Base-by-base conservation (phyloP, 1,284 basidiomycete species). In the Leccinum subrobustum region DNA sequence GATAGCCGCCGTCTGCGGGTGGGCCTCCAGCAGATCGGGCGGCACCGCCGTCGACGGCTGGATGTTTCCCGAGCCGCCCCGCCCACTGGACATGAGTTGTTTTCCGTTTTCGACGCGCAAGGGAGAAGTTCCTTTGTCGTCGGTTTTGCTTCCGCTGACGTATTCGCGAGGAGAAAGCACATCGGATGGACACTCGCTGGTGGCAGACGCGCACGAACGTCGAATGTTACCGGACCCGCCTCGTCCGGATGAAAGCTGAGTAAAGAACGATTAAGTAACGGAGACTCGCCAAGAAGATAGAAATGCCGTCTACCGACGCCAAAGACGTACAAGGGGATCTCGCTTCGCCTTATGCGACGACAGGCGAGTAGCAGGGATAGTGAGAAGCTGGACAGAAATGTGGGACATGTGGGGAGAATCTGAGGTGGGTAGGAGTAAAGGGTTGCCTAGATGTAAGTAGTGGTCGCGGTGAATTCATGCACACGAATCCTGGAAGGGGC, bases 11-110 rank as follows among this genome's bases (percentile, higher is more conserved):
- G 75, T 78, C 68, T 70, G 68, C 2, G 78, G 73, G 39, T 69
- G 60, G 0, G 54, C 47, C 4, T 75, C 73, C n/a, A 81, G 23
- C 14, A 50, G 7, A 76, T 56, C 83, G 82, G 47, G 83, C 27
- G 51, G 11, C 51, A 25, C n/a, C 7, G 14, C 80, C 11, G 87
- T 86, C 2, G 84, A 84, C 0, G 84, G 86, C 54, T 88, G 85
- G 57, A 93, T 84, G 75, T 93, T 93, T 50, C 91, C 91, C 35
- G 82, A 81, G 12, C 92, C 91, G 16, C 91, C 91, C 29, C 91
- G 83, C 8, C 92, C 91, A 33, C 85, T 84, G 50, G 87, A 87
- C 63, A 77, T 80, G 23, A 83, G 65, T 75, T 85, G 63, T n/a
- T 50, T 50, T 16, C 9, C 31, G 23, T 20, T 27, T 2, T 67